Percentiles rank a stretch among this genome's conserved stretches.
These are phyloP conservation scores for Truncatella angustata DNA, from an alignment of 2,329 filamentous ascomycete species.

Conservation along the genomic window DNA sequence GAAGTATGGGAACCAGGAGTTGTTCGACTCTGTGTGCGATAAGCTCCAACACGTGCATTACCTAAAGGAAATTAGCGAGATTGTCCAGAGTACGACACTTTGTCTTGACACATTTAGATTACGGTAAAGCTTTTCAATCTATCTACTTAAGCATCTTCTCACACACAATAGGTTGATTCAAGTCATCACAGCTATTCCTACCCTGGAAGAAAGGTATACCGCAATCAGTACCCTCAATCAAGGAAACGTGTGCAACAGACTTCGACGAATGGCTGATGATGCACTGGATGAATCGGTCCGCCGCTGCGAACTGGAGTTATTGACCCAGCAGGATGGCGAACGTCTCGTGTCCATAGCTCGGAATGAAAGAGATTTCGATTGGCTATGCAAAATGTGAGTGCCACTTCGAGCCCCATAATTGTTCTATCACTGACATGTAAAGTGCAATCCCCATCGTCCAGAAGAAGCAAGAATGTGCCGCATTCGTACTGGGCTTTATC, in stretches of 20 bases:
- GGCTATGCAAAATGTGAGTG: background rate
- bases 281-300: background rate
- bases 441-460: background rate
- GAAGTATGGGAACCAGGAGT: background rate
- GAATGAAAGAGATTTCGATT: background rate
- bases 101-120: background rate
- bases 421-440: background rate
- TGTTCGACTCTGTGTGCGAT: background rate
- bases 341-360: background rate
- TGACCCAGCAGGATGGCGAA: slow-evolving; percentile 3
- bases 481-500: background rate
- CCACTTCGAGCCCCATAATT: background rate
- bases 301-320: background rate
- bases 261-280: background rate
- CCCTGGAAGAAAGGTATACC: background rate
- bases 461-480: background rate
- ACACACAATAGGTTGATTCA: background rate
- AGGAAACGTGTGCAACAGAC: background rate
- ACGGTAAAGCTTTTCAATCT: background rate
- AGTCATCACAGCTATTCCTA: background rate
- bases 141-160: background rate
- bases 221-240: background rate
- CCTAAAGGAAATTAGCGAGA: background rate
- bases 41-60: background rate
- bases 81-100: background rate